phyloP scores from a whole-genome alignment of 2,329 filamentous ascomycete species.

The Lasiodiplodia sp. region DNA sequence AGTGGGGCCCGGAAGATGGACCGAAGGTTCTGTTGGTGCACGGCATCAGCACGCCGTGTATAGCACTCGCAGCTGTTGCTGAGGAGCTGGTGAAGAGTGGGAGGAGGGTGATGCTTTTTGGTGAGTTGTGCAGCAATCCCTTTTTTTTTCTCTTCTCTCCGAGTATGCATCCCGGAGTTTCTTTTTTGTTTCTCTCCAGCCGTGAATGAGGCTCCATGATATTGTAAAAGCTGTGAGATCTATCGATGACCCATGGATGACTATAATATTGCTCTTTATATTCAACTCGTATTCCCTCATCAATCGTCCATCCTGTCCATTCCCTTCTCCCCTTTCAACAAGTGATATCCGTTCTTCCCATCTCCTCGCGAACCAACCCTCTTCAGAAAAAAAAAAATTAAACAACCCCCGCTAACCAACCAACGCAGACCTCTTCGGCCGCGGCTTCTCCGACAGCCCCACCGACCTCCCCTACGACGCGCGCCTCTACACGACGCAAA shows the following conservation, averaged over 20 bases:
- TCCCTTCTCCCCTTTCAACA: no score
- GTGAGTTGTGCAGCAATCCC: conserved; percentile 47
- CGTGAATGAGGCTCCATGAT: no score
- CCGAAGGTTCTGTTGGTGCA: conserved; percentile 78
- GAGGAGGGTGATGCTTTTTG: conserved; percentile 81
- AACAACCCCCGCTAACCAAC: not conserved
- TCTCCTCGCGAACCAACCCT: not conserved
- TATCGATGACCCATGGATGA: no score
- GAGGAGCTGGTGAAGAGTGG: conserved; percentile 69
- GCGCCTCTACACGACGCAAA: conserved; percentile 75
- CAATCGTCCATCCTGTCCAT: no score
- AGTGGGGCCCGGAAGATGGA: conserved; percentile 78
- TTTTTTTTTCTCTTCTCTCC: not conserved
- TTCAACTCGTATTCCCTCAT: no score
- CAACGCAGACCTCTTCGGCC: conserved; percentile 70
- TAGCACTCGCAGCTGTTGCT: conserved; percentile 72
- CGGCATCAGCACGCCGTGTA: conserved; percentile 80
- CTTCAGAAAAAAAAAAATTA: no score
- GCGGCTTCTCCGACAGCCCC: conserved; percentile 79
- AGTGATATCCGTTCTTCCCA: no score
- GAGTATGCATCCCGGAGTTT: no score
- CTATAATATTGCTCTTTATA: no score
- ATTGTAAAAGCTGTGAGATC: no score
- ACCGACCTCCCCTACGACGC: conserved; percentile 72
- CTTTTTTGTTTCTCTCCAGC: no score